Conservation (phyloP, 2,329 filamentous ascomycete species). For the Cladosporium sp. region DNA sequence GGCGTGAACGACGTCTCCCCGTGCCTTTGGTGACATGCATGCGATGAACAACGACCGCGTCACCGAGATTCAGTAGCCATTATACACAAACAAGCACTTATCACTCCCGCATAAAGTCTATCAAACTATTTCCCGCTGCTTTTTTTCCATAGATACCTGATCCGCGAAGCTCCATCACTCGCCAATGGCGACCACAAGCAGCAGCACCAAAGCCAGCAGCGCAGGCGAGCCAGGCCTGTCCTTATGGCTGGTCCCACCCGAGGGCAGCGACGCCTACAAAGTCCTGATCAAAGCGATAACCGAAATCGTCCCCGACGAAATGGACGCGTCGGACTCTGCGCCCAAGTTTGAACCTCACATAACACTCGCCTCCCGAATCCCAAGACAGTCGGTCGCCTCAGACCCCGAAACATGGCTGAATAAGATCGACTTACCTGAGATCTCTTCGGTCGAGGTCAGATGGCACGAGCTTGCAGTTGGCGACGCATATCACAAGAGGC, state of each 20-base stretch:
- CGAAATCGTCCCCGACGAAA: neutral
- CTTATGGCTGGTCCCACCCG: neutral
- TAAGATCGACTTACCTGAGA: neutral
- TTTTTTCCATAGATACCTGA: neutral
- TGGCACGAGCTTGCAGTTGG: neutral
- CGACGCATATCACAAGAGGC: neutral
- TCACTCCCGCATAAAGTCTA: neutral
- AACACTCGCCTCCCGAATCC: constrained; percentile 1
- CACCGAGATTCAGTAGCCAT: neutral
- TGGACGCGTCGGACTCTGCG: neutral
- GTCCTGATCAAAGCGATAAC: neutral
- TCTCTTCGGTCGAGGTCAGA: neutral
- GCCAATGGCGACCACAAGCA: neutral
- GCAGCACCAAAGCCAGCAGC: neutral
- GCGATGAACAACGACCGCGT: neutral
- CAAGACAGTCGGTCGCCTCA: neutral
- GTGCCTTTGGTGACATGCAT: neutral
- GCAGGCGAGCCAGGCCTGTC: neutral
- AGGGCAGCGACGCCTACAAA: neutral
- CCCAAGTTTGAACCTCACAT: constrained; percentile 7
- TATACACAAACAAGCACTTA: neutral
- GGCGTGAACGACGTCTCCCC: neutral
- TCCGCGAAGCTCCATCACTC: neutral
- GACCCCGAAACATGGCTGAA: constrained; percentile 1
- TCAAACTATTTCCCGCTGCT: neutral